A percentile compares a stretch with the other conserved stretches of the same genome.
Conservation (phyloP, 805 yeast species). For the Nakazawaea wyomingensis region DNA sequence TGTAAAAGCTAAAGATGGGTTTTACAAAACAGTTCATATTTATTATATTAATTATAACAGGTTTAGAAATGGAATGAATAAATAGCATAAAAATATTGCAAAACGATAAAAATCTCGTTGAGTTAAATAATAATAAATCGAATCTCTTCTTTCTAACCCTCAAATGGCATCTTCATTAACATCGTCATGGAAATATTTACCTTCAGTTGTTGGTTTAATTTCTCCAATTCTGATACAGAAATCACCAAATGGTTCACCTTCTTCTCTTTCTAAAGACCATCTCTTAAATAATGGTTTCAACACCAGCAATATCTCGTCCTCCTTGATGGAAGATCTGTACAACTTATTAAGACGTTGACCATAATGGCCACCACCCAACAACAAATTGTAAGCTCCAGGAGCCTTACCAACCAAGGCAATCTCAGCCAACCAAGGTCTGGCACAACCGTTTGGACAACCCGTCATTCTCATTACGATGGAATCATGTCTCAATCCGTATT, state of each 20-base stretch:
- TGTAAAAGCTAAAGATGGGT: neutral
- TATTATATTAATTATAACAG: no score
- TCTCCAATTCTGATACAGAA: conserved; percentile 83
- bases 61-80: conserved; percentile 1
- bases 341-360: conserved; percentile 92
- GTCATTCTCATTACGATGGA: conserved; percentile 97
- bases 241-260: conserved; percentile 95
- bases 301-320: conserved; percentile 75
- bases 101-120: neutral
- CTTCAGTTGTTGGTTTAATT: conserved; percentile 83
- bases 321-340: conserved; percentile 81
- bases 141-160: neutral
- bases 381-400: conserved; percentile 82
- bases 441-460: conserved; percentile 98
- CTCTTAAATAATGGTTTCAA: conserved; percentile 85
- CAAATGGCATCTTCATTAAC: conserved; percentile 67
- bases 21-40: neutral
- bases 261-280: conserved; percentile 89
- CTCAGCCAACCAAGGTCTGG: conserved; percentile 98
- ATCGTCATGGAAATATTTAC: conserved; percentile 92
- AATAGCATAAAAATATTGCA: conserved; percentile 1
- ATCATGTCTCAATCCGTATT: conserved; percentile 89
- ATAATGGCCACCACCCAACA: conserved; percentile 94
- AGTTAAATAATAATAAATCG: neutral
- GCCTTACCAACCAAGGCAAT: conserved; percentile 96